Percentiles rank a stretch among this genome's conserved stretches.
Evolutionary conservation across 2,329 filamentous ascomycete species (phyloP).

Genomic region (Alternaria triticina): DNA sequence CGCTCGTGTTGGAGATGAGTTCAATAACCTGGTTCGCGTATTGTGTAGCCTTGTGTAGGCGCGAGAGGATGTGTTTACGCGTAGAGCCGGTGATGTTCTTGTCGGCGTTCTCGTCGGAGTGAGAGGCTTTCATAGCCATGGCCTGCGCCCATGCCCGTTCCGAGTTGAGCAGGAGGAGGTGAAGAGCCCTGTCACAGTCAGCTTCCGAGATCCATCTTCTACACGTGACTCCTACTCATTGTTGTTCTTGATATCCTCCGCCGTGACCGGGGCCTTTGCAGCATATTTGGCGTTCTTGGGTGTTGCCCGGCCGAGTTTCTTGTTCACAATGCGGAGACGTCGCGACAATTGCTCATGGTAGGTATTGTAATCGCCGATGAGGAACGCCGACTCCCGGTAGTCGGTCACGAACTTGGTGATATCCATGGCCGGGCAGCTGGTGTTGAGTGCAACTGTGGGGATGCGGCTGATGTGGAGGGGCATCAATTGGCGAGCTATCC

Average conservation of each 20-base stretch:
- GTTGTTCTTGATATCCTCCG: slow-evolving; percentile 76
- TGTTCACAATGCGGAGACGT: slow-evolving; percentile 81
- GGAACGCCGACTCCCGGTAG: slow-evolving; percentile 80
- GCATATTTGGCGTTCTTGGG: slow-evolving; percentile 87
- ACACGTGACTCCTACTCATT: slow-evolving; percentile 66
- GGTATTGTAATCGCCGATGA: slow-evolving; percentile 85
- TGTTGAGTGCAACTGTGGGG: slow-evolving; percentile 11
- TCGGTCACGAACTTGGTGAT: slow-evolving; percentile 85
- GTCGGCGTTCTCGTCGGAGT: slow-evolving; percentile 73
- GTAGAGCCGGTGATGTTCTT: slow-evolving; percentile 80
- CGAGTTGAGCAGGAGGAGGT: slow-evolving; percentile 79
- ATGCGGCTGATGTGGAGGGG: slow-evolving; percentile 26
- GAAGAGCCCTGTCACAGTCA: slow-evolving; percentile 31
- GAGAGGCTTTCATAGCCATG: slow-evolving; percentile 88
- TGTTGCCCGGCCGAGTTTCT: slow-evolving; percentile 82
- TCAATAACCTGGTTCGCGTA: slow-evolving; percentile 72
- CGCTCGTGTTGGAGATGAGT: slow-evolving; percentile 67
- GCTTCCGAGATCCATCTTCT: not conserved
- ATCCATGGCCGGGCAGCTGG: slow-evolving; percentile 67
- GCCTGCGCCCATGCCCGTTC: slow-evolving; percentile 95
- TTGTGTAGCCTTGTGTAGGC: slow-evolving; percentile 78
- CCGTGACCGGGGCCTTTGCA: slow-evolving; percentile 71
- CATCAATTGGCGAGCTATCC: slow-evolving; percentile 19
- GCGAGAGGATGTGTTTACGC: slow-evolving; percentile 86
- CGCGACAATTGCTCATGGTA: slow-evolving; percentile 83